Conservation (phyloP, 2,329 filamentous ascomycete species). For the Ilyonectria mors-panacis region DNA sequence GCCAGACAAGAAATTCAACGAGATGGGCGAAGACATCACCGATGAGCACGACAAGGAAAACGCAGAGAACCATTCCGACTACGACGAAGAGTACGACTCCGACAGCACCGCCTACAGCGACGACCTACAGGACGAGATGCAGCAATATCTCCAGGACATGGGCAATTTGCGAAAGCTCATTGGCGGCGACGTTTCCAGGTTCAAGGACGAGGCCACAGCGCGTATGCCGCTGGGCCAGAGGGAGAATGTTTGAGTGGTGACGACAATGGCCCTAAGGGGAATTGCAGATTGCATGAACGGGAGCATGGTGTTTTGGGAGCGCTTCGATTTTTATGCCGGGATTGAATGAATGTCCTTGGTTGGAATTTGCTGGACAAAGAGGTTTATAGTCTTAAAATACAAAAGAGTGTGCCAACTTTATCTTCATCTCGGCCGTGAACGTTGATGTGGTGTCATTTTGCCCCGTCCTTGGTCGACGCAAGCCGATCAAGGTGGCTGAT, state of each 20-base stretch:
- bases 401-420: constrained; percentile 1
- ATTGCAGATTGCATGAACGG: constrained; percentile 37
- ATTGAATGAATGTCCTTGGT: constrained; percentile 24
- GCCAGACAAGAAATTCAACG: constrained; percentile 39
- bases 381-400: constrained; percentile 19
- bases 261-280: neutral
- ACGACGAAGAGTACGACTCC: constrained; percentile 70
- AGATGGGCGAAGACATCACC: constrained; percentile 48
- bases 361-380: constrained; percentile 31
- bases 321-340: constrained; percentile 34
- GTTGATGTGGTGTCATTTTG: no score
- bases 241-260: constrained; percentile 55
- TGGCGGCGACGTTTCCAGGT: constrained; percentile 82
- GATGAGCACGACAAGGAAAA: constrained; percentile 58
- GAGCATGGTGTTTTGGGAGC: constrained; percentile 52
- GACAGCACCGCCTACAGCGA: constrained; percentile 64
- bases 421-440: no score
- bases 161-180: constrained; percentile 76
- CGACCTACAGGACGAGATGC: constrained; percentile 87
- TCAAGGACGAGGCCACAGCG: constrained; percentile 72
- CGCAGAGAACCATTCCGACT: constrained; percentile 70
- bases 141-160: constrained; percentile 86
- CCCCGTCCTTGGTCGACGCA: no score
- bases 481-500: no score
- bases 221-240: constrained; percentile 63